A percentile compares a stretch with the other conserved stretches of the same genome.
Evolutionary conservation across 257 asterid species (phyloP).

Genomic region (Striga asiatica): DNA sequence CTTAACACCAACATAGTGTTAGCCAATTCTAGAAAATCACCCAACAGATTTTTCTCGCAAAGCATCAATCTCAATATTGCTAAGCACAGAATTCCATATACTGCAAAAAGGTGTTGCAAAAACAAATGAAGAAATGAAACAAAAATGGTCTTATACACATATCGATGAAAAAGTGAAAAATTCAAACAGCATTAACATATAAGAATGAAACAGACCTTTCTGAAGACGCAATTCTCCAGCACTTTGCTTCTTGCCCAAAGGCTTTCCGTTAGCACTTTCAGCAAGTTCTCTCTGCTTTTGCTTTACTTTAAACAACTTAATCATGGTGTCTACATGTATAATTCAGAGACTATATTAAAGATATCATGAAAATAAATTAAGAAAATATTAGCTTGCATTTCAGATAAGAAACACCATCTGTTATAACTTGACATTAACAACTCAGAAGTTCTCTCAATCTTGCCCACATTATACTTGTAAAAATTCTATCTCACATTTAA

Average conservation of each 20-base stretch:
- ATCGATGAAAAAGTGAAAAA: not conserved
- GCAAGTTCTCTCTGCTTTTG: constrained; percentile 90
- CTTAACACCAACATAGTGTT: too few species aligned
- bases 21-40: too few species aligned
- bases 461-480: too few species aligned
- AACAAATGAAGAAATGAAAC: not conserved
- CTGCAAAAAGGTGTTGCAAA: too few species aligned
- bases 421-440: too few species aligned
- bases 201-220: constrained; percentile 29
- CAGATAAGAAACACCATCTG: too few species aligned
- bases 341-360: not conserved
- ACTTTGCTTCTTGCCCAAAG: constrained; percentile 83
- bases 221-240: constrained; percentile 94
- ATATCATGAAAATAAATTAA: too few species aligned
- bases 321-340: constrained; percentile 48
- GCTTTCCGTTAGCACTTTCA: constrained; percentile 78
- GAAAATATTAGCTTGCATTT: too few species aligned
- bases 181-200: not conserved
- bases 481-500: too few species aligned
- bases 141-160: not conserved
- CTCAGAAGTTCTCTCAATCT: too few species aligned
- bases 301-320: constrained; percentile 84
- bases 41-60: too few species aligned
- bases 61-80: not conserved
- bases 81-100: not conserved